These are phyloP conservation scores for Microdochium bolleyi DNA, from an alignment of 2,329 filamentous ascomycete genomes.

Conservation along the genomic window DNA sequence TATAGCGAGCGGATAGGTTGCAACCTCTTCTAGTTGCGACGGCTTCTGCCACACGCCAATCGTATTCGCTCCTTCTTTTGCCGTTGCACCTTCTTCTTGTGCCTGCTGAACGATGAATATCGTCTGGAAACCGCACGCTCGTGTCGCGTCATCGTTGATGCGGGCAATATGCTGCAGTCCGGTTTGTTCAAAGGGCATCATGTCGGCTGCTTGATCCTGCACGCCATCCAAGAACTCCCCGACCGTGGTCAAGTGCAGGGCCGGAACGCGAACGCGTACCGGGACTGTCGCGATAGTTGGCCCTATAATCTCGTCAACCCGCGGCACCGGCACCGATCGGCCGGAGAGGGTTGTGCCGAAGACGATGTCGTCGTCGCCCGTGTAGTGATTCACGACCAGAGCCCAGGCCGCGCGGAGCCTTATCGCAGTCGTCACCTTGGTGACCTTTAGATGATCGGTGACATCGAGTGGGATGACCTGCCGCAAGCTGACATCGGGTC, in stretches of 20 bases:
- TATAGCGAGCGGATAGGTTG: background rate
- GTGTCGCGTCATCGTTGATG: background rate
- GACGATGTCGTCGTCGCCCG: slow-evolving; percentile 6
- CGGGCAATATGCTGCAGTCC: background rate
- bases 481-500: background rate
- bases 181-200: slow-evolving; percentile 1
- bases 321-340: slow-evolving; percentile 11
- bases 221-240: slow-evolving; percentile 29
- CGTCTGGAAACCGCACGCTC: slow-evolving; percentile 1
- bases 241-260: slow-evolving; percentile 18
- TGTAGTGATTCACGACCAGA: background rate
- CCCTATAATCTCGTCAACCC: slow-evolving; percentile 7
- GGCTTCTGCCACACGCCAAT: background rate
- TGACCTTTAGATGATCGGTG: no score
- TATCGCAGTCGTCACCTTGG: background rate
- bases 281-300: slow-evolving; percentile 30
- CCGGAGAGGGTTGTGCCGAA: slow-evolving; percentile 32
- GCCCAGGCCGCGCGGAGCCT: background rate
- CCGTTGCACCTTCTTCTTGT: background rate
- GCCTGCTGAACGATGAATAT: slow-evolving; percentile 1
- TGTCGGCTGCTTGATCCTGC: background rate
- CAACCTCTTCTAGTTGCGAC: background rate
- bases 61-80: background rate
- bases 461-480: background rate
- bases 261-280: slow-evolving; percentile 18